A percentile compares a stretch with the other conserved stretches of the same genome.
These are phyloP conservation scores for Cucurbita argyrosperma DNA, from an alignment of 306 rosid species.

Conservation along the genomic window DNA sequence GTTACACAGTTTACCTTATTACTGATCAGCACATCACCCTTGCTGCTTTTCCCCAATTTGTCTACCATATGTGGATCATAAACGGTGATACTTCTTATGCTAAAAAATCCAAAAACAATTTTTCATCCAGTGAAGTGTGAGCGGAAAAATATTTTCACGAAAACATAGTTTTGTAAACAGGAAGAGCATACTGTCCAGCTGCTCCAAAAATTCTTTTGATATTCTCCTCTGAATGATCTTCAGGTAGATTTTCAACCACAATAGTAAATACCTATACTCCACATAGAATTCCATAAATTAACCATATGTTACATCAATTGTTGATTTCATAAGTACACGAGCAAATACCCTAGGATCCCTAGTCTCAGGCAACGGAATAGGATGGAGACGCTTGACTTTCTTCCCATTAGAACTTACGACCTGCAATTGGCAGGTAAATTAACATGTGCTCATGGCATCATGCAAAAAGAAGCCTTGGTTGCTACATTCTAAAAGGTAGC, in stretches of 20 bases:
- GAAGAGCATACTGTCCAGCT: conserved; percentile 67
- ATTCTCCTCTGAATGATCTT: conserved; percentile 71
- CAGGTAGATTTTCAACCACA: conserved; percentile 85
- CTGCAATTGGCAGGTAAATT: conserved; percentile 21
- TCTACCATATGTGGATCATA: conserved; percentile 40
- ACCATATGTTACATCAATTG: neutral
- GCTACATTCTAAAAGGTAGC: conserved; percentile 1
- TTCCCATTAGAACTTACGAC: conserved; percentile 71
- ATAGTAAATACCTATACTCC: conserved; percentile 74
- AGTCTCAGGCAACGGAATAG: conserved; percentile 28
- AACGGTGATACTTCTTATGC: conserved; percentile 50
- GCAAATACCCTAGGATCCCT: conserved; percentile 65
- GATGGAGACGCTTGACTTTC: conserved; percentile 73
- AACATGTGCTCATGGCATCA: conserved; percentile 2
- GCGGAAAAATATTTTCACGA: neutral
- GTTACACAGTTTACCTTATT: conserved; percentile 39
- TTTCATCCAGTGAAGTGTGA: conserved; percentile 3
- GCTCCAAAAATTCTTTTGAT: conserved; percentile 50
- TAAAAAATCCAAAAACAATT: conserved; percentile 22
- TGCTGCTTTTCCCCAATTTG: conserved; percentile 36
- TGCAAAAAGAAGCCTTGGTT: conserved; percentile 12
- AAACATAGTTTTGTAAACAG: neutral
- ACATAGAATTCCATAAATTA: conserved; percentile 20
- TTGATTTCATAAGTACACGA: conserved; percentile 4
- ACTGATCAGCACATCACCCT: conserved; percentile 39